Percentiles rank a stretch among this genome's conserved stretches.
Evolutionary conservation across 768 basidiomycete genomes (phyloP).

Genomic region (Daedalea quercina): DNA sequence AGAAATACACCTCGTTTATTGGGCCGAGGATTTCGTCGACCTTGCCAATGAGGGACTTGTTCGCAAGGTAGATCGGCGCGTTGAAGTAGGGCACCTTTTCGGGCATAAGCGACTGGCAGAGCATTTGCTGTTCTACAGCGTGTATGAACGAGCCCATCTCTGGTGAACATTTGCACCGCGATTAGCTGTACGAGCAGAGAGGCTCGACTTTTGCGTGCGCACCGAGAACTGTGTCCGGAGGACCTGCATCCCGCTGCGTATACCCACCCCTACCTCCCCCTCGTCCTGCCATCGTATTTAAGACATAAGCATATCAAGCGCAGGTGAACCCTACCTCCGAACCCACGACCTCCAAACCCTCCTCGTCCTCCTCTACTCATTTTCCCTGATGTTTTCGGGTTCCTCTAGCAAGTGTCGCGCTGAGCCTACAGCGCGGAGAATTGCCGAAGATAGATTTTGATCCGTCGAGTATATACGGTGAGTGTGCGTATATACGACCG

Average conservation of each 20-base stretch:
- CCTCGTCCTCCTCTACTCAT: constrained; percentile 41
- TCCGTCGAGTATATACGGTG: too few relatives aligned
- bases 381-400: neutral
- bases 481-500: too few relatives aligned
- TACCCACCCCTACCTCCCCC: constrained; percentile 68
- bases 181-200: too few relatives aligned
- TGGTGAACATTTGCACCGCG: constrained; percentile 27
- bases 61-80: constrained; percentile 94
- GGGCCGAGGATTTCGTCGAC: constrained; percentile 99
- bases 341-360: constrained; percentile 46
- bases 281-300: constrained; percentile 29
- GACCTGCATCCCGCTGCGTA: constrained; percentile 65
- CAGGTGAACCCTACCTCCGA: constrained; percentile 30
- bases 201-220: constrained; percentile 18
- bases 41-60: constrained; percentile 94
- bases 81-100: constrained; percentile 99
- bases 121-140: constrained; percentile 97
- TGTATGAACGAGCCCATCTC: constrained; percentile 92
- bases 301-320: neutral
- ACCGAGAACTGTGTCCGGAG: constrained; percentile 78
- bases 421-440: too few relatives aligned
- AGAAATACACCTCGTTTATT: constrained; percentile 97
- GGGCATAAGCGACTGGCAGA: constrained; percentile 77
- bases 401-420: too few relatives aligned
- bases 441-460: too few relatives aligned